A percentile compares a stretch with the other conserved stretches of the same genome.
Conservation (phyloP, 805 yeast genomes). For the Jamesozyma spencerorum region DNA sequence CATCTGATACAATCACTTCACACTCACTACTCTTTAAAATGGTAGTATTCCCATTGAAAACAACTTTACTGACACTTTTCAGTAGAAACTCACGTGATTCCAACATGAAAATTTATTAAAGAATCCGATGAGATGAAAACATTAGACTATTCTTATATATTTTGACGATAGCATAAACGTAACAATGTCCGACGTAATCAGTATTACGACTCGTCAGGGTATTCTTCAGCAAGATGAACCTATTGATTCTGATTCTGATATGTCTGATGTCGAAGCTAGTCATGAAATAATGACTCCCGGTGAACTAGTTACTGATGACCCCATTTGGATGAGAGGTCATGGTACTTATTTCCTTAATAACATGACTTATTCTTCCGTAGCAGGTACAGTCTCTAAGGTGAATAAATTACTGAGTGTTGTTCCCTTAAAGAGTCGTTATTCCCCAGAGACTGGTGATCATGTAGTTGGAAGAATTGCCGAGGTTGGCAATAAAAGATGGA, state of each 20-base stretch:
- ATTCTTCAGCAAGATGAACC: conserved; percentile 17
- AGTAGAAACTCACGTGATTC: too few species aligned
- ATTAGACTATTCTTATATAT: too few species aligned
- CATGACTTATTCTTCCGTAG: conserved; percentile 80
- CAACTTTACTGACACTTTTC: too few species aligned
- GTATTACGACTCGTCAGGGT: conserved; percentile 20
- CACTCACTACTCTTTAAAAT: too few species aligned
- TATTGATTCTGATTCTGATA: conserved; percentile 20
- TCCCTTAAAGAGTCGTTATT: conserved; percentile 79
- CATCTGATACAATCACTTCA: too few species aligned
- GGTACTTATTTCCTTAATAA: conserved; percentile 80
- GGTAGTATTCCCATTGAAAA: too few species aligned
- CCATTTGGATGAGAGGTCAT: conserved; percentile 97
- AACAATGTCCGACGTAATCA: conserved; percentile 24
- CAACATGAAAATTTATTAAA: not conserved
- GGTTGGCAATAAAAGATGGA: conserved; percentile 92
- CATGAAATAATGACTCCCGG: conserved; percentile 80
- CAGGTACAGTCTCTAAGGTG: conserved; percentile 80
- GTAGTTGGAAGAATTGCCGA: conserved; percentile 89
- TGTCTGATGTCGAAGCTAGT: conserved; percentile 34
- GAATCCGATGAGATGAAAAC: not conserved
- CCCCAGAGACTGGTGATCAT: conserved; percentile 95
- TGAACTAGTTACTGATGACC: conserved; percentile 89
- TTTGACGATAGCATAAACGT: too few species aligned
- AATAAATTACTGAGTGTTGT: conserved; percentile 77